phyloP scores from a whole-genome alignment of 257 asterid species.

The Capsicum rhomboideum region DNA sequence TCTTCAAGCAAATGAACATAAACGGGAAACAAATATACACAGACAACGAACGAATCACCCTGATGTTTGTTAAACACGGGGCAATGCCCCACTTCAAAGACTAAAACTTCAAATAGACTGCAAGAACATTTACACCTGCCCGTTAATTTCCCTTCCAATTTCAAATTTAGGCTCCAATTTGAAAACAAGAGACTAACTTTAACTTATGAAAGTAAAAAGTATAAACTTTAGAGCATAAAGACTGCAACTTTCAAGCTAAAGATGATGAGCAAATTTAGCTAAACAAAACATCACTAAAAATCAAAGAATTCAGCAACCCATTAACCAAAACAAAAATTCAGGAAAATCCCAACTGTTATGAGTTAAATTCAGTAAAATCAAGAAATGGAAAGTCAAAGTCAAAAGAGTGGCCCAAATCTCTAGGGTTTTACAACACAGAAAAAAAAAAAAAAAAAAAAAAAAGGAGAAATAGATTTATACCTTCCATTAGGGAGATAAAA shows the following conservation, averaged over 20 bases:
- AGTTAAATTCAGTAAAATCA: background rate
- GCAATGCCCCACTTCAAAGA: background rate
- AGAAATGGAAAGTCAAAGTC: background rate
- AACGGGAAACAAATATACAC: background rate
- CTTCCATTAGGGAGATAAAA: conserved; percentile 3
- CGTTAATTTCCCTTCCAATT: background rate
- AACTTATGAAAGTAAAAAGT: background rate
- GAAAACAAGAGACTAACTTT: background rate
- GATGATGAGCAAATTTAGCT: background rate
- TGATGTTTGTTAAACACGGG: no score
- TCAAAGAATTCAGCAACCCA: background rate
- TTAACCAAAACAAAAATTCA: background rate
- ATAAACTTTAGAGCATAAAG: background rate
- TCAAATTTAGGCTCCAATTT: background rate
- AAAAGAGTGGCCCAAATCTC: background rate
- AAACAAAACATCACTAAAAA: background rate
- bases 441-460: background rate
- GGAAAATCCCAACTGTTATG: background rate
- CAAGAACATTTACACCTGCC: background rate
- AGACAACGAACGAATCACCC: background rate
- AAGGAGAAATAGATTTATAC: background rate
- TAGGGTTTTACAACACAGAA: conserved; percentile 1
- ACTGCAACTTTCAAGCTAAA: background rate
- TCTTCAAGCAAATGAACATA: background rate
- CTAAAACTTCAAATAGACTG: background rate